Conservation (phyloP, 2,329 filamentous ascomycete genomes). For the Epichloe glyceriae region DNA sequence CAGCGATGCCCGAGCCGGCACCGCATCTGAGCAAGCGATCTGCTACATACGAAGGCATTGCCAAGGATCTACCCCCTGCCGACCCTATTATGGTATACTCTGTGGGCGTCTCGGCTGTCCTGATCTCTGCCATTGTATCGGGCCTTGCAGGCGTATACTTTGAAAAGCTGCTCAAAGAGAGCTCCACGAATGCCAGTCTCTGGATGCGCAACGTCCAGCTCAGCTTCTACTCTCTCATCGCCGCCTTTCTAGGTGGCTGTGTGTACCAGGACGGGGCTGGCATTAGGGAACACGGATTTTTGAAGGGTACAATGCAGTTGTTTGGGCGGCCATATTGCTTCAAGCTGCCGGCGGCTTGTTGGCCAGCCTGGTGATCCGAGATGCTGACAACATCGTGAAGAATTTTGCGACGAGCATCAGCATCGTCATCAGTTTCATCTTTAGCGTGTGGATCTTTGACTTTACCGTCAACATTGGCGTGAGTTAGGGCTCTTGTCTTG, state of each 20-base stretch:
- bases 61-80: constrained; percentile 38
- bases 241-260: constrained; percentile 75
- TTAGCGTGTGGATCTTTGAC: constrained; percentile 76
- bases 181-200: constrained; percentile 59
- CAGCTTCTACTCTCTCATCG: constrained; percentile 86
- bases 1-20: constrained; percentile 8
- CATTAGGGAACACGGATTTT: constrained; percentile 77
- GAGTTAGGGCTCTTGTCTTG: constrained; percentile 25
- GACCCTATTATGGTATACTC: constrained; percentile 57
- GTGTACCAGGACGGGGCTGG: constrained; percentile 76
- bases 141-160: constrained; percentile 79
- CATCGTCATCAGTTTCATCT: constrained; percentile 74
- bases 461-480: constrained; percentile 62
- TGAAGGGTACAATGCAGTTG: constrained; percentile 82
- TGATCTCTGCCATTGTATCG: constrained; percentile 67
- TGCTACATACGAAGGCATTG: constrained; percentile 83
- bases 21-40: constrained; percentile 46
- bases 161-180: constrained; percentile 84
- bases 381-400: constrained; percentile 64
- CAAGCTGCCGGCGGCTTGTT: constrained; percentile 78
- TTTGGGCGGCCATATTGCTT: constrained; percentile 72
- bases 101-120: constrained; percentile 64
- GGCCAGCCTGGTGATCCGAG: constrained; percentile 32
- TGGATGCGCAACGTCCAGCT: constrained; percentile 95
- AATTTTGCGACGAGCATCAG: constrained; percentile 90